These are phyloP conservation scores for Ceratocystis huliohia DNA, from an alignment of 2,329 filamentous ascomycete species.

Conservation along the genomic window DNA sequence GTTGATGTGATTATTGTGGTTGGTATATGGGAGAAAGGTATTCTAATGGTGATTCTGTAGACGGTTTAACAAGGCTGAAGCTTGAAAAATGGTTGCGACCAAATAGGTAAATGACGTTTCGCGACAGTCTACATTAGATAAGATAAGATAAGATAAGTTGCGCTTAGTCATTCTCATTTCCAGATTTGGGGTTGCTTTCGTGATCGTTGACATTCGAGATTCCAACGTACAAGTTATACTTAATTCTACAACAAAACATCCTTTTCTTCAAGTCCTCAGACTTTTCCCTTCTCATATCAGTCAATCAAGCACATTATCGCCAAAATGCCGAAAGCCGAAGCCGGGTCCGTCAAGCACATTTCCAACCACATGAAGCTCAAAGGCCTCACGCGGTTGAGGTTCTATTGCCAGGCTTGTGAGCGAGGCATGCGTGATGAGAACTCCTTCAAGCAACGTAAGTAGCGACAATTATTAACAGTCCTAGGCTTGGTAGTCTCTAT, in stretches of 20 bases:
- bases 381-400: constrained; percentile 66
- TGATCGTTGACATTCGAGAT: neutral
- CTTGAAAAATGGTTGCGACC: neutral
- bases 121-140: neutral
- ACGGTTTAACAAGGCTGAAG: constrained; percentile 8
- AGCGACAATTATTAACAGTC: neutral
- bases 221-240: neutral
- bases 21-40: neutral
- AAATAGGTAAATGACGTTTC: constrained; percentile 8
- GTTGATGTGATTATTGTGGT: neutral
- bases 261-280: neutral
- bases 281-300: neutral
- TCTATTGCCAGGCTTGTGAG: constrained; percentile 80
- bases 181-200: neutral
- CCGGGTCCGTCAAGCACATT: constrained; percentile 80
- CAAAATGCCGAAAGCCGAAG: constrained; percentile 83
- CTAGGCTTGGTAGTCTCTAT: neutral
- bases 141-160: constrained; percentile 10
- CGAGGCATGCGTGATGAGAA: constrained; percentile 24
- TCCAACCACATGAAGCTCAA: constrained; percentile 83
- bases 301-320: constrained; percentile 20
- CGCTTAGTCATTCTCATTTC: constrained; percentile 14
- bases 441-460: constrained; percentile 22
- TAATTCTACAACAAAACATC: neutral
- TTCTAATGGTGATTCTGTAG: neutral